A percentile compares a stretch with the other conserved stretches of the same genome.
Evolutionary conservation across 2,329 filamentous ascomycete genomes (phyloP).

Genomic region (Macrophomina pseudophaseolina): DNA sequence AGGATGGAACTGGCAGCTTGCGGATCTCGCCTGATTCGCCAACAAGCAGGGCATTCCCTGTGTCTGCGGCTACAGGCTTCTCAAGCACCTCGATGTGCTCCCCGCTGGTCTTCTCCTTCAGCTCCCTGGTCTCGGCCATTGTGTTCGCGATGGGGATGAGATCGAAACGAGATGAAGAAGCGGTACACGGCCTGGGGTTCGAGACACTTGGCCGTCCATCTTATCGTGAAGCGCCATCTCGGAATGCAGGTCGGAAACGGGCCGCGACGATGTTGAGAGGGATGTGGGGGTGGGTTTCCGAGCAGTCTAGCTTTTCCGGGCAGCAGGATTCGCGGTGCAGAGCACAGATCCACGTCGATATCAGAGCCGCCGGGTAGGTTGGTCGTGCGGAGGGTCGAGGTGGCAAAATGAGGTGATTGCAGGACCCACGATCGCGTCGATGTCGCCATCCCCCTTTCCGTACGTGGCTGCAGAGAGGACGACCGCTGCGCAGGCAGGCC

Average conservation of each 20-base stretch:
- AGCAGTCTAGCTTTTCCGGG: not conserved
- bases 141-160: not conserved
- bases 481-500: not conserved
- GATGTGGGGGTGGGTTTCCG: not conserved
- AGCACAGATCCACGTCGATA: not conserved
- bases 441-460: not conserved
- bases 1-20: slow-evolving; percentile 33
- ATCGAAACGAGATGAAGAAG: not conserved
- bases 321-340: not conserved
- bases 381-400: not conserved
- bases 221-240: not conserved
- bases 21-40: slow-evolving; percentile 30
- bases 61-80: not conserved
- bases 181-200: not conserved
- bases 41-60: slow-evolving; percentile 31
- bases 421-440: not conserved
- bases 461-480: not conserved
- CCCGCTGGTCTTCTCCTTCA: slow-evolving; percentile 12
- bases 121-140: slow-evolving; percentile 17
- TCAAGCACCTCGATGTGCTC: slow-evolving; percentile 17
- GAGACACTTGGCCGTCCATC: not conserved
- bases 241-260: slow-evolving; percentile 14
- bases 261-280: not conserved
- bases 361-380: slow-evolving; percentile 3
- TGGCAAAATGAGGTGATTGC: not conserved